phyloP scores from a whole-genome alignment of 2,329 filamentous ascomycete species.

The Ophiostoma sp. region DNA sequence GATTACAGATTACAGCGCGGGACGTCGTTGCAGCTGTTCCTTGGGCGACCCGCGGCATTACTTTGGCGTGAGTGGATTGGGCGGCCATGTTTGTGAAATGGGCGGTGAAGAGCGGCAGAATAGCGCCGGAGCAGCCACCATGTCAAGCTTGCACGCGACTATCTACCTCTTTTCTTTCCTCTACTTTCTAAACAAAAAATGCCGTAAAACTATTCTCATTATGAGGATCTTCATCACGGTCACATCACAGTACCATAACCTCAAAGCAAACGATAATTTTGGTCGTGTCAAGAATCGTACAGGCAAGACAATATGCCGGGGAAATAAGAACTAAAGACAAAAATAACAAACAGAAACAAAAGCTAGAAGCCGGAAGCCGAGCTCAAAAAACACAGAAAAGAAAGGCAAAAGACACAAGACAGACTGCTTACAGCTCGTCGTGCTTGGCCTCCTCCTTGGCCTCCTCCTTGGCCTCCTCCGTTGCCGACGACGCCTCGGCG shows the following conservation, averaged over 20 bases:
- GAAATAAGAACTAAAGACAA: slow-evolving; percentile 2
- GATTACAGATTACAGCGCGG: not conserved
- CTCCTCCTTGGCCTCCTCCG: slow-evolving; percentile 40
- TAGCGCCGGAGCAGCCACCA: not conserved
- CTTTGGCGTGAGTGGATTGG: slow-evolving; percentile 12
- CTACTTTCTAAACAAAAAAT: too few relatives aligned
- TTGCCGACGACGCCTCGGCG: slow-evolving; percentile 33
- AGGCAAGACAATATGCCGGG: slow-evolving; percentile 2
- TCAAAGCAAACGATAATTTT: slow-evolving; percentile 1
- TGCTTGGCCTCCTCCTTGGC: slow-evolving; percentile 44
- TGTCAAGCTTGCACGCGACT: too few relatives aligned
- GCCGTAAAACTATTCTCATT: not conserved
- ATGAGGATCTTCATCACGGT: too few relatives aligned
- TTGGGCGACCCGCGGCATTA: slow-evolving; percentile 6
- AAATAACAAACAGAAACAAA: not conserved
- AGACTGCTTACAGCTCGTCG: slow-evolving; percentile 64
- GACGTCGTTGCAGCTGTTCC: not conserved
- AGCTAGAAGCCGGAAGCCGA: not conserved
- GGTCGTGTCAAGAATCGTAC: slow-evolving; percentile 14
- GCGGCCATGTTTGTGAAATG: not conserved
- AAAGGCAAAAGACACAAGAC: not conserved
- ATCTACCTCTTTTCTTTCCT: too few relatives aligned
- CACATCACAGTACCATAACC: not conserved
- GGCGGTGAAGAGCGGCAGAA: slow-evolving; percentile 18
- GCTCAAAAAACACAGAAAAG: not conserved